Evolutionary conservation across 2,329 filamentous ascomycete species (phyloP).

Genomic region (Diaporthe velutina): DNA sequence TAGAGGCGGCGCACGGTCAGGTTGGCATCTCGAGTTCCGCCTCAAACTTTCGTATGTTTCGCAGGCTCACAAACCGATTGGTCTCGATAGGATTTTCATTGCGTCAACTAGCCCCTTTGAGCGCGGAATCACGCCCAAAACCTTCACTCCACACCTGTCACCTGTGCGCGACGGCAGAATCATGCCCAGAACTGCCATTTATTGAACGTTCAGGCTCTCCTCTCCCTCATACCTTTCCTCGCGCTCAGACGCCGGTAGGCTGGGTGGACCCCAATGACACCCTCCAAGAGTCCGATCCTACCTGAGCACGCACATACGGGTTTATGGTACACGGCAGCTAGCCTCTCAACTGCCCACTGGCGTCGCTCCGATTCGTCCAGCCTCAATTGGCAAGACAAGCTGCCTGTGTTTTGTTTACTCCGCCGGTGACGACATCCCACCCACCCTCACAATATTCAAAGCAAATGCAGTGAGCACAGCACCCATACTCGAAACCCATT

Average conservation of each 20-base stretch:
- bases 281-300: neutral
- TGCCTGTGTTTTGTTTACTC: neutral
- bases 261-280: constrained; percentile 1
- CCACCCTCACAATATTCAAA: no score
- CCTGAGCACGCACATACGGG: constrained; percentile 8
- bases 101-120: constrained; percentile 27
- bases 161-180: neutral
- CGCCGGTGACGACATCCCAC: neutral
- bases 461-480: no score
- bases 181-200: neutral
- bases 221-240: neutral
- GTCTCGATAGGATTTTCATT: constrained; percentile 19
- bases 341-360: neutral
- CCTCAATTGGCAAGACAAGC: neutral
- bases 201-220: neutral
- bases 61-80: constrained; percentile 19
- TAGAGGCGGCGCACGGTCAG: constrained; percentile 5
- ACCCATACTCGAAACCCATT: neutral
- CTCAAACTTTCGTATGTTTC: constrained; percentile 24
- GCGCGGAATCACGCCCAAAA: constrained; percentile 20
- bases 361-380: neutral
- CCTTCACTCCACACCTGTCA: constrained; percentile 21
- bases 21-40: constrained; percentile 13
- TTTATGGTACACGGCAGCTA: neutral
- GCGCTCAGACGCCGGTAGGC: neutral